A percentile compares a stretch with the other conserved stretches of the same genome.
Evolutionary conservation across 805 yeast genomes (phyloP).

Genomic region (Sungouiella thailandica): DNA sequence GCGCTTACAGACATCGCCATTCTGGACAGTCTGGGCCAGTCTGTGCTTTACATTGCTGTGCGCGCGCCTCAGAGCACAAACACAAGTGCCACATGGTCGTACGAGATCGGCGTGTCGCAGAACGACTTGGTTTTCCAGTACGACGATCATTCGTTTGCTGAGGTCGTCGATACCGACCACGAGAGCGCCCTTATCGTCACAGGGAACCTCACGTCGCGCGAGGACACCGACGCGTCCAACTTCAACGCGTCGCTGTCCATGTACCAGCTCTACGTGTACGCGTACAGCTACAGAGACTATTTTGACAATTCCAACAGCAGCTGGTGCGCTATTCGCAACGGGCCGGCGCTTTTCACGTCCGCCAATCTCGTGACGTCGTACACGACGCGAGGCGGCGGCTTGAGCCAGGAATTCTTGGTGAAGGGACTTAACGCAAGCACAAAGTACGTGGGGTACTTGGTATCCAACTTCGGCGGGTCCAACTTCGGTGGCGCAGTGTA

Average conservation of each 20-base stretch:
- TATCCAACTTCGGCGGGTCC: constrained; percentile 41
- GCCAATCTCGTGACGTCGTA: constrained; percentile 25
- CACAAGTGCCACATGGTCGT: constrained; percentile 45
- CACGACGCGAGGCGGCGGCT: constrained; percentile 43
- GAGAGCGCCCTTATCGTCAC: constrained; percentile 63
- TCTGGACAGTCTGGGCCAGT: constrained; percentile 2
- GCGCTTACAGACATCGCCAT: constrained; percentile 34
- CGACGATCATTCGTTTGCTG: constrained; percentile 54
- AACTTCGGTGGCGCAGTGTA: constrained; percentile 62
- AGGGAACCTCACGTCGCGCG: constrained; percentile 36
- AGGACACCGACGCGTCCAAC: constrained; percentile 6
- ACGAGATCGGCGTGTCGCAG: constrained; percentile 63
- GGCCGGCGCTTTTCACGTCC: constrained; percentile 34
- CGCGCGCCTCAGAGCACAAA: constrained; percentile 38
- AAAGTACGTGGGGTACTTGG: constrained; percentile 58
- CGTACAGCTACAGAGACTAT: constrained; percentile 31
- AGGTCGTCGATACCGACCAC: constrained; percentile 66
- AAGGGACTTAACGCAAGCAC: constrained; percentile 58
- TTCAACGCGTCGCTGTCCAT: constrained; percentile 23
- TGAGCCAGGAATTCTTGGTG: constrained; percentile 59
- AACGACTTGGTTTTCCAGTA: constrained; percentile 62
- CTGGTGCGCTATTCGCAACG: constrained; percentile 67
- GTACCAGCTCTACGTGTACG: constrained; percentile 45
- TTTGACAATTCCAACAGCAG: constrained; percentile 45
- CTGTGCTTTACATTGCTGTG: constrained; percentile 33